Evolutionary conservation across 768 basidiomycete genomes (phyloP).

Genomic region (Kwoniella botswanensis): DNA sequence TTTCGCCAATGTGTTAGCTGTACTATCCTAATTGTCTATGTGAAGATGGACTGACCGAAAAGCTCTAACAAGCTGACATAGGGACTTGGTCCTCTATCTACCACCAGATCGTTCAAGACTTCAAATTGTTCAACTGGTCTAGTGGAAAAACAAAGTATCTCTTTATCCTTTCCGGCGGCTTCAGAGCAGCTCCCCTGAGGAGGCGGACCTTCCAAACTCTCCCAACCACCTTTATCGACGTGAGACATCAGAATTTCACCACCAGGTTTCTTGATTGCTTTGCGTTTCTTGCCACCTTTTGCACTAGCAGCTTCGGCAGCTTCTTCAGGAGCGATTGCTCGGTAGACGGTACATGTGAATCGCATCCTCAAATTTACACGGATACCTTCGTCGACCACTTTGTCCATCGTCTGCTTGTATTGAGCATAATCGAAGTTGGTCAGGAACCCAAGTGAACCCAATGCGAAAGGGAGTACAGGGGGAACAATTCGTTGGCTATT

Average conservation of each 20-base stretch:
- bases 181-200: slow-evolving; percentile 22
- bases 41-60: slow-evolving; percentile 71
- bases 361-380: slow-evolving; percentile 98
- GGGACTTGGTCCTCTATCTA: slow-evolving; percentile 96
- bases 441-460: slow-evolving; percentile 96
- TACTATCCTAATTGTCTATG: neutral
- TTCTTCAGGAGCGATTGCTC: slow-evolving; percentile 78
- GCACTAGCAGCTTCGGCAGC: slow-evolving; percentile 62
- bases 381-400: slow-evolving; percentile 87
- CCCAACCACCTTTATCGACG: slow-evolving; percentile 89
- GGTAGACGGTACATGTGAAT: slow-evolving; percentile 98
- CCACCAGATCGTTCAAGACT: slow-evolving; percentile 94
- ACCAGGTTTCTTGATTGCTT: slow-evolving; percentile 86
- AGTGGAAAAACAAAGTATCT: slow-evolving; percentile 98
- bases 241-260: slow-evolving; percentile 98
- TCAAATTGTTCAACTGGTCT: slow-evolving; percentile 95
- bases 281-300: slow-evolving; percentile 59
- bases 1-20: neutral
- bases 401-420: slow-evolving; percentile 84
- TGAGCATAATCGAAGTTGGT: slow-evolving; percentile 96
- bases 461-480: slow-evolving; percentile 95
- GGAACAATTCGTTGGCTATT: slow-evolving; percentile 85
- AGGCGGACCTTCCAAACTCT: slow-evolving; percentile 79
- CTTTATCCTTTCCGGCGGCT: slow-evolving; percentile 73
- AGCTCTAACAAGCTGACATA: slow-evolving; percentile 94